Evolutionary conservation across 2,329 filamentous ascomycete species (phyloP).

Genomic region (Penicillium nordicum): DNA sequence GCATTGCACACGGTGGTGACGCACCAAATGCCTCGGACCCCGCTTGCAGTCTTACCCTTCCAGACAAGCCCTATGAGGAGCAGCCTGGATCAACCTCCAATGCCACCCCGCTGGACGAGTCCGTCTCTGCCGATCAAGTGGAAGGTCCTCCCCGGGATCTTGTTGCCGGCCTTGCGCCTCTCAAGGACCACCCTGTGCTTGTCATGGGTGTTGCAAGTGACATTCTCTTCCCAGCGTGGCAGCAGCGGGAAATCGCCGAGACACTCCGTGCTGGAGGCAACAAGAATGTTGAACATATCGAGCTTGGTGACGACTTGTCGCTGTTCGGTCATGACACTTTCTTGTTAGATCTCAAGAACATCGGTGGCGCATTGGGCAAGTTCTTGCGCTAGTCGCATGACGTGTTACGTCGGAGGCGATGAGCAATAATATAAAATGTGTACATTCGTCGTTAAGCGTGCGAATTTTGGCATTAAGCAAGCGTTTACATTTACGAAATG

Average conservation of each 20-base stretch:
- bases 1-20: conserved; percentile 51
- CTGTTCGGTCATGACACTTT: conserved; percentile 97
- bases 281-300: conserved; percentile 75
- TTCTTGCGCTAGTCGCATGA: conserved; percentile 64
- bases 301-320: conserved; percentile 90
- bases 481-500: conserved; percentile 3
- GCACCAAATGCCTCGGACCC: conserved; percentile 40
- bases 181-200: conserved; percentile 75
- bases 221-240: conserved; percentile 96
- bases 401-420: background rate
- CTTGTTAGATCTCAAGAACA: conserved; percentile 83
- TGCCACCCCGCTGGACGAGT: conserved; percentile 32
- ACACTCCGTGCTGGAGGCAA: conserved; percentile 76
- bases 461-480: conserved; percentile 1
- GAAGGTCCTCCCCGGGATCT: conserved; percentile 70
- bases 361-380: conserved; percentile 75
- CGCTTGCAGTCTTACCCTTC: conserved; percentile 76
- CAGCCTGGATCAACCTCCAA: conserved; percentile 58
- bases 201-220: conserved; percentile 94
- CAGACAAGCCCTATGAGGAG: conserved; percentile 81
- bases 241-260: conserved; percentile 90
- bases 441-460: conserved; percentile 1
- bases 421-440: background rate
- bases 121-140: conserved; percentile 17
- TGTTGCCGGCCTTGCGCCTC: conserved; percentile 65